phyloP scores from a whole-genome alignment of 2,329 filamentous ascomycete genomes.

The Pseudodiploospora longispora region DNA sequence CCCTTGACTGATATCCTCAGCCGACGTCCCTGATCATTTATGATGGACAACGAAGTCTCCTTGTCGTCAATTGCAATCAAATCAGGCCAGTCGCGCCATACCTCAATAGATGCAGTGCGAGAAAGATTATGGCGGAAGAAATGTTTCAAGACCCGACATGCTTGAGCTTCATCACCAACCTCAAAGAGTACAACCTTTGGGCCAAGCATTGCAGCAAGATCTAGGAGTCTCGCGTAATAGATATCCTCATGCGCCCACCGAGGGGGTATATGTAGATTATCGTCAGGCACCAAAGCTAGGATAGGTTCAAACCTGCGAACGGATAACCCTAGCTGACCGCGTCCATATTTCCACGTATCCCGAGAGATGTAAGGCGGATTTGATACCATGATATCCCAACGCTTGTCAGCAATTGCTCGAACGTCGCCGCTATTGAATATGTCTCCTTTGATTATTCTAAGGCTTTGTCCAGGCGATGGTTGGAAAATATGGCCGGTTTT shows the following conservation, averaged over 20 bases:
- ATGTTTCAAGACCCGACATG: slow-evolving; percentile 49
- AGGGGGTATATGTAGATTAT: slow-evolving; percentile 18
- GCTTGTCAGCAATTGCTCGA: slow-evolving; percentile 12
- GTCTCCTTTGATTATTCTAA: slow-evolving; percentile 41
- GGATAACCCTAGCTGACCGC: slow-evolving; percentile 51
- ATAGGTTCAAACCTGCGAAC: slow-evolving; percentile 77
- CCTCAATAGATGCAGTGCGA: slow-evolving; percentile 40
- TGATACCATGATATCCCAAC: slow-evolving; percentile 63
- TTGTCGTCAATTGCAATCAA: slow-evolving; percentile 22
- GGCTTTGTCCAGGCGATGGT: slow-evolving; percentile 13
- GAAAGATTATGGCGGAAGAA: slow-evolving; percentile 25
- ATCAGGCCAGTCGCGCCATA: slow-evolving; percentile 65
- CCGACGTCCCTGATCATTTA: slow-evolving; percentile 3
- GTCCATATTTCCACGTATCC: slow-evolving; percentile 28
- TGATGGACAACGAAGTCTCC: slow-evolving; percentile 15
- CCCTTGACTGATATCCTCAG: slow-evolving; percentile 33
- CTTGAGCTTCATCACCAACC: slow-evolving; percentile 63
- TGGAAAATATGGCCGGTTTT: slow-evolving; percentile 15
- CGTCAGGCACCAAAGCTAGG: slow-evolving; percentile 61
- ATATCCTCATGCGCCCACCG: slow-evolving; percentile 36
- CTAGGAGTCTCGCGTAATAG: slow-evolving; percentile 62
- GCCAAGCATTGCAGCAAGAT: slow-evolving; percentile 39
- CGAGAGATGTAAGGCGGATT: slow-evolving; percentile 90
- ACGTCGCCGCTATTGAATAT: slow-evolving; percentile 39
- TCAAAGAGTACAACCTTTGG: slow-evolving; percentile 59